Percentiles rank a stretch among this genome's conserved stretches.
Evolutionary conservation across 495 filamentous ascomycete genomes (phyloP).

Genomic region (Glonium stellatum): DNA sequence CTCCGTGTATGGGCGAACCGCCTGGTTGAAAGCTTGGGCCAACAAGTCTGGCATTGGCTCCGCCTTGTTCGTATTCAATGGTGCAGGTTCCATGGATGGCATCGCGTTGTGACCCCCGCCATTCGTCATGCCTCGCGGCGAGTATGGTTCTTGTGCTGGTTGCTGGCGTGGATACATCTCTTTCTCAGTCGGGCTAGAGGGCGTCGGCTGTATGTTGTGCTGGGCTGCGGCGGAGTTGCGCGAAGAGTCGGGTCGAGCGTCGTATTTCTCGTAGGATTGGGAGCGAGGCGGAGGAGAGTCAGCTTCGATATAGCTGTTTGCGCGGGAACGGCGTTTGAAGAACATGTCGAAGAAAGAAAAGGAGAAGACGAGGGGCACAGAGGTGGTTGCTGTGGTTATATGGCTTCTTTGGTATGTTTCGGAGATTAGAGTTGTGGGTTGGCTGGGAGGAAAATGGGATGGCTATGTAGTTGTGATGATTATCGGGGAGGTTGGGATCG

Average conservation of each 20-base stretch:
- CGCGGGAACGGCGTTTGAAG: slow-evolving; percentile 28
- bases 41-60: slow-evolving; percentile 43
- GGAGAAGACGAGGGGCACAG: slow-evolving; percentile 4
- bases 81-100: slow-evolving; percentile 15
- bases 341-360: slow-evolving; percentile 24
- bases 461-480: not conserved
- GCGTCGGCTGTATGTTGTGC: not conserved
- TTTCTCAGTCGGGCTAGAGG: slow-evolving; percentile 16
- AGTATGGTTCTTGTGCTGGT: slow-evolving; percentile 18
- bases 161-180: slow-evolving; percentile 26
- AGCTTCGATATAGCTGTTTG: slow-evolving; percentile 26
- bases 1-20: slow-evolving; percentile 42
- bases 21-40: slow-evolving; percentile 45
- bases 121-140: not conserved
- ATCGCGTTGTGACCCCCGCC: slow-evolving; percentile 17
- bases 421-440: slow-evolving; percentile 4
- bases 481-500: not conserved
- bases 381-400: slow-evolving; percentile 4
- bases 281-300: slow-evolving; percentile 19
- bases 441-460: not conserved
- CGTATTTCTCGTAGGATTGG: slow-evolving; percentile 28
- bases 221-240: slow-evolving; percentile 15
- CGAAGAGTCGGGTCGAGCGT: slow-evolving; percentile 18
- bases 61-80: slow-evolving; percentile 17
- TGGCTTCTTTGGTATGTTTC: not conserved